phyloP scores from a whole-genome alignment of 306 rosid genomes.

The Casuarina equisetifolia region DNA sequence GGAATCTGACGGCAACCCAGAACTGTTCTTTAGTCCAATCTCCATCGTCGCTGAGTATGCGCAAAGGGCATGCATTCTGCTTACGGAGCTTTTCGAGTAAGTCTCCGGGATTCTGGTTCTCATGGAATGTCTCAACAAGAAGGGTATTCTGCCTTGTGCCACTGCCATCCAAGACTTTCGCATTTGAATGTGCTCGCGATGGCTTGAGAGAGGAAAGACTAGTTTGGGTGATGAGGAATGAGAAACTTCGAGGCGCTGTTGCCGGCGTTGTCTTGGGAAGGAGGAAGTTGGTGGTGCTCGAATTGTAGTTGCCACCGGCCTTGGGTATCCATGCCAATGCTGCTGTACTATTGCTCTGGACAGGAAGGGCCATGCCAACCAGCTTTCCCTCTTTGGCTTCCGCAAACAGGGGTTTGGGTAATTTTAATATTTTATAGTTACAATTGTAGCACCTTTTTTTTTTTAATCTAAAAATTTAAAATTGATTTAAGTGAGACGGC shows the following conservation, averaged over 20 bases:
- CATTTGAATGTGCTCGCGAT: slow-evolving; percentile 13
- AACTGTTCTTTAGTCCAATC: slow-evolving; percentile 64
- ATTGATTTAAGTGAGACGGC: no score
- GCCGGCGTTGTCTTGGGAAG: slow-evolving; percentile 14
- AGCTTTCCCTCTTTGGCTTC: background rate
- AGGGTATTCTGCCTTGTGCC: slow-evolving; percentile 49
- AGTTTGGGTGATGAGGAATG: slow-evolving; percentile 22
- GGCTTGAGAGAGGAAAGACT: slow-evolving; percentile 13
- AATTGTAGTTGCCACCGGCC: background rate
- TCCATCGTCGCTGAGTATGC: slow-evolving; percentile 47
- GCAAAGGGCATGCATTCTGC: slow-evolving; percentile 38
- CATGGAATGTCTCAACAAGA: slow-evolving; percentile 51
- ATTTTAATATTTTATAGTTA: no score
- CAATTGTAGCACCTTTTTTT: background rate
- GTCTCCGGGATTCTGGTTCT: slow-evolving; percentile 41
- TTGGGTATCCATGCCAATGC: slow-evolving; percentile 9
- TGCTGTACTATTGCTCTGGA: background rate
- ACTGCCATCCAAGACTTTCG: slow-evolving; percentile 9
- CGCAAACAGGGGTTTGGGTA: background rate
- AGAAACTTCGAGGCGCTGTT: slow-evolving; percentile 26
- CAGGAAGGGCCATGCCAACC: background rate
- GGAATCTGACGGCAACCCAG: slow-evolving; percentile 67
- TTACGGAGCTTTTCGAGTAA: slow-evolving; percentile 42
- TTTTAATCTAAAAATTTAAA: no score
- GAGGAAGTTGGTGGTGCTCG: background rate